phyloP scores from a whole-genome alignment of 768 basidiomycete genomes.

The Lyophyllum atratum region DNA sequence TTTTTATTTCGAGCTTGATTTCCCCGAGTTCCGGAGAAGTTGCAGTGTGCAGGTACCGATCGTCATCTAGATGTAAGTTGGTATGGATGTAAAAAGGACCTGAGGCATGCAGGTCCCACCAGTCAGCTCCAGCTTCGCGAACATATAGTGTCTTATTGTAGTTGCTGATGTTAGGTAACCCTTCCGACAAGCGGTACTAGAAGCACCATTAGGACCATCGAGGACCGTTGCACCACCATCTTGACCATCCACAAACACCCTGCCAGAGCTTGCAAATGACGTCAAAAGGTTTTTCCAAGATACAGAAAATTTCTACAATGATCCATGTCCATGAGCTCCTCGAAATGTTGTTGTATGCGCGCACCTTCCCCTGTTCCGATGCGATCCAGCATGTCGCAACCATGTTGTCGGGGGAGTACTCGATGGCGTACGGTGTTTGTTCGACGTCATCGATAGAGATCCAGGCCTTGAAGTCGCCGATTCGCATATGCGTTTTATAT shows the following conservation, averaged over 20 bases:
- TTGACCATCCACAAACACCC: constrained; percentile 15
- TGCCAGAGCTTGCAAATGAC: not conserved
- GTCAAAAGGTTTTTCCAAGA: constrained; percentile 11
- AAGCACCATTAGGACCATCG: too few species aligned
- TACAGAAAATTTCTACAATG: constrained; percentile 17
- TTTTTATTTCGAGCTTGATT: constrained; percentile 13
- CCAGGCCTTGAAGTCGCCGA: constrained; percentile 18
- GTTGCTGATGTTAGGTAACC: constrained; percentile 5
- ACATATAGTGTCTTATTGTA: constrained; percentile 15
- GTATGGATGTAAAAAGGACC: not conserved
- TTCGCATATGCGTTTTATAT: constrained; percentile 11
- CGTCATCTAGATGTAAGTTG: constrained; percentile 18
- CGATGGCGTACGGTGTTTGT: constrained; percentile 13
- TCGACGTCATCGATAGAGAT: constrained; percentile 15
- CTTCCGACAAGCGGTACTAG: not conserved
- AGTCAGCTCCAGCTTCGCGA: constrained; percentile 21
- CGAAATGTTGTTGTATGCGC: not conserved
- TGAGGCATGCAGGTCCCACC: constrained; percentile 1
- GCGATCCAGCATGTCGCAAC: constrained; percentile 24
- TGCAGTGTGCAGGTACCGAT: constrained; percentile 11
- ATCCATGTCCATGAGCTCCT: not conserved
- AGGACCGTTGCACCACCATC: not conserved
- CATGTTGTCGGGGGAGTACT: constrained; percentile 13
- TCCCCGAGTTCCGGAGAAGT: constrained; percentile 11
- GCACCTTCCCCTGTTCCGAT: constrained; percentile 28